Evolutionary conservation across 768 basidiomycete genomes (phyloP).

Genomic region (Amanita pseudoporphyria): DNA sequence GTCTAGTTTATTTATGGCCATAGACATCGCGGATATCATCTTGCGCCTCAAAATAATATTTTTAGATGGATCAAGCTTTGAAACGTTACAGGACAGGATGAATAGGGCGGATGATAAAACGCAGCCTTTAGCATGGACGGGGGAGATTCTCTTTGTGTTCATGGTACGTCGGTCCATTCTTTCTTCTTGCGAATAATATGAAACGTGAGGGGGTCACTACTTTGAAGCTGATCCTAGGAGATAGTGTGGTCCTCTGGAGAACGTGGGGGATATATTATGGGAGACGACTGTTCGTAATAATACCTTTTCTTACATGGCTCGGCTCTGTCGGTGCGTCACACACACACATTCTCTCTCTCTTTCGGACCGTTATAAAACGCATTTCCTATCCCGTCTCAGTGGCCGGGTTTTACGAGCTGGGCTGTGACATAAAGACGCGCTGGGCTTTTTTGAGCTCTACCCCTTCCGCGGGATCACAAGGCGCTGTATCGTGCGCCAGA

Average conservation of each 20-base stretch:
- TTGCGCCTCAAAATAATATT: conserved; percentile 18
- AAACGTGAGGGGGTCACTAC: no score
- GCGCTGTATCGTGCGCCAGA: conserved; percentile 16
- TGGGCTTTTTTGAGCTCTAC: conserved; percentile 16
- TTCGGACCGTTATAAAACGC: background rate
- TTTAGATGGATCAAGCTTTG: conserved; percentile 13
- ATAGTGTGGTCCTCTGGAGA: conserved; percentile 23
- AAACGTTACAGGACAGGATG: conserved; percentile 11
- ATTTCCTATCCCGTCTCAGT: conserved; percentile 7
- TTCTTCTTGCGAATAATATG: background rate
- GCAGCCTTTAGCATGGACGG: conserved; percentile 19
- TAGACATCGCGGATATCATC: conserved; percentile 20
- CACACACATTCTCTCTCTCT: no score
- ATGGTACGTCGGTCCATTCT: conserved; percentile 13
- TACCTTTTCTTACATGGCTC: conserved; percentile 18
- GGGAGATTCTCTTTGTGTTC: conserved; percentile 22
- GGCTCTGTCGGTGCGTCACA: conserved; percentile 18
- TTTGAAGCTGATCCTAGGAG: conserved; percentile 20
- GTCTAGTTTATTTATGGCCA: conserved; percentile 17
- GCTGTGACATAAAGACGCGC: conserved; percentile 18
- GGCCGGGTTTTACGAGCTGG: conserved; percentile 21
- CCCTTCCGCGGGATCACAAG: conserved; percentile 18
- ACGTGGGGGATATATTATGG: conserved; percentile 17
- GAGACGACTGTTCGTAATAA: conserved; percentile 11
- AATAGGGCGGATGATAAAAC: conserved; percentile 14